Evolutionary conservation across 257 asterid species (phyloP).

Genomic region (Ballota nigra): DNA sequence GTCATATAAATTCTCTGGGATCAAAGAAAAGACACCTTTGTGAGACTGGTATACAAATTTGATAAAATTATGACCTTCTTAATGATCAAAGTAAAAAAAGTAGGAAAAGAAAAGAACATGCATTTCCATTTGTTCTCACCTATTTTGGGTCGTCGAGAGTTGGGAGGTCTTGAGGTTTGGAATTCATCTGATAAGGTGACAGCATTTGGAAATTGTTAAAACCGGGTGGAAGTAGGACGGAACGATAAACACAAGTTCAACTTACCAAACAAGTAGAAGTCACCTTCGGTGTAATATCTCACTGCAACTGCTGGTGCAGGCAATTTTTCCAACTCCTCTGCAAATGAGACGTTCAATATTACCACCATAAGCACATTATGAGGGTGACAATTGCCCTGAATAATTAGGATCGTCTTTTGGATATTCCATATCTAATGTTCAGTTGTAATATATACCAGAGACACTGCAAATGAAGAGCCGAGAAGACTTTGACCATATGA

Average conservation of each 20-base stretch:
- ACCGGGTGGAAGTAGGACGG: neutral
- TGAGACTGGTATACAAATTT: neutral
- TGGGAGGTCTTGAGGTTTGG: slow-evolving; percentile 80
- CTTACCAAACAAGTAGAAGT: slow-evolving; percentile 93
- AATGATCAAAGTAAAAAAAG: neutral
- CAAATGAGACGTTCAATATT: slow-evolving; percentile 14
- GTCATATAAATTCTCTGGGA: slow-evolving; percentile 80
- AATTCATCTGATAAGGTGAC: slow-evolving; percentile 68
- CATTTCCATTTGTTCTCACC: slow-evolving; percentile 43
- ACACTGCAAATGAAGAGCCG: slow-evolving; percentile 2
- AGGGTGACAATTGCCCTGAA: neutral
- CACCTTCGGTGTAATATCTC: slow-evolving; percentile 82
- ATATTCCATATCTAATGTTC: neutral
- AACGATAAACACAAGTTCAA: slow-evolving; percentile 4
- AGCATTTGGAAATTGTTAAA: slow-evolving; percentile 1
- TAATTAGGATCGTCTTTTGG: no score
- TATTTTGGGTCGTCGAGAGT: slow-evolving; percentile 81
- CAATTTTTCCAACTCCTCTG: slow-evolving; percentile 67
- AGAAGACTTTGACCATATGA: neutral
- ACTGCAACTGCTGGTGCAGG: slow-evolving; percentile 81
- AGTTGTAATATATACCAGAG: neutral
- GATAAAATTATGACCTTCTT: neutral
- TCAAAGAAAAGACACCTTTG: no score
- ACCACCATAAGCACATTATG: slow-evolving; percentile 18
- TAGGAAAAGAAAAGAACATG: neutral